Conservation (phyloP, 2,329 filamentous ascomycete species). For the Salinomyces thailandicus region DNA sequence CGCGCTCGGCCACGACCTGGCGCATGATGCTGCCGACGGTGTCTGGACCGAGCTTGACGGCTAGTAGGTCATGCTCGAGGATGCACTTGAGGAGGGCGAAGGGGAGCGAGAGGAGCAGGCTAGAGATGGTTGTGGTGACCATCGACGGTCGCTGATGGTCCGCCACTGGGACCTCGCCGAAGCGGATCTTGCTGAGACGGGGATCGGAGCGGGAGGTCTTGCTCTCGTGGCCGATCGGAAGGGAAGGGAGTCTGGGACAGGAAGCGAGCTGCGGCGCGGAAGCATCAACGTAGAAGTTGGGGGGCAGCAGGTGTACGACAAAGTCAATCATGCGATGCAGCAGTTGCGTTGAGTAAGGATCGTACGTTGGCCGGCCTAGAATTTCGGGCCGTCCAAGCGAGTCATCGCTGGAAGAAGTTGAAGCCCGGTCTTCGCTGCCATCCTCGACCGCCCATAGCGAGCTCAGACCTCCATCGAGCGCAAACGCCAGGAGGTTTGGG, state of each 20-base stretch:
- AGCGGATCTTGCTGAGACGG: conserved; percentile 55
- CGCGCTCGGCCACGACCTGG: conserved; percentile 35
- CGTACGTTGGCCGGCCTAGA: conserved; percentile 32
- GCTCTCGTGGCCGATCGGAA: conserved; percentile 17
- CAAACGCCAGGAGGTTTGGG: conserved; percentile 51
- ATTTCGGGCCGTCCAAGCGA: conserved; percentile 15
- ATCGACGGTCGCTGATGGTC: conserved; percentile 27
- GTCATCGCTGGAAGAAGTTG: conserved; percentile 28
- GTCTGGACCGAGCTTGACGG: conserved; percentile 32
- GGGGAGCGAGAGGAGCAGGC: conserved; percentile 58
- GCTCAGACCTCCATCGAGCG: conserved; percentile 38
- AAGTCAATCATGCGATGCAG: conserved; percentile 49
- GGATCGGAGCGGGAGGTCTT: conserved; percentile 35
- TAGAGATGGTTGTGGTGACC: conserved; percentile 48
- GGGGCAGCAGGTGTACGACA: conserved; percentile 49
- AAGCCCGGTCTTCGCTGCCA: conserved; percentile 24
- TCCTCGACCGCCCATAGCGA: conserved; percentile 26
- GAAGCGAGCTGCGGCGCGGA: conserved; percentile 37
- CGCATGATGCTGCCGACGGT: conserved; percentile 32
- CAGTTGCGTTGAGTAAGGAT: conserved; percentile 45
- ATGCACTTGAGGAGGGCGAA: conserved; percentile 56
- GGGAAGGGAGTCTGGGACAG: conserved; percentile 36
- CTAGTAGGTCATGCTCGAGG: conserved; percentile 50
- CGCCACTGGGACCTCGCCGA: conserved; percentile 52
- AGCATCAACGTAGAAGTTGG: conserved; percentile 49